phyloP scores from a whole-genome alignment of 1,139 yeast species.

The Suhomyces atakaporum region DNA sequence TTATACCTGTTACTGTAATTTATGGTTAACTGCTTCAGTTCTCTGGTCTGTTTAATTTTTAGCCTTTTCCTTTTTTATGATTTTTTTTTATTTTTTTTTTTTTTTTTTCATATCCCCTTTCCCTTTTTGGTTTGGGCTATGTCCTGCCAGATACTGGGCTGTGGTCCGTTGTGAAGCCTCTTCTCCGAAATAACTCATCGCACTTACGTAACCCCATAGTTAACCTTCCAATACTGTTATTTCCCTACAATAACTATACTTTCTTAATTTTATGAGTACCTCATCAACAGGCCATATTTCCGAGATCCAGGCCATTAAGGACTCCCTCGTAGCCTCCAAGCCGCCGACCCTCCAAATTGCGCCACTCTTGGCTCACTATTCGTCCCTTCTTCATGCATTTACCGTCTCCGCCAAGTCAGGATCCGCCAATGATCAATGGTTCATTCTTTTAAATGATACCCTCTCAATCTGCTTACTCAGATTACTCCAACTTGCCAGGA shows the following conservation, averaged over 20 bases:
- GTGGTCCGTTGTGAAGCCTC: neutral
- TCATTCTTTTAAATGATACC: slow-evolving; percentile 52
- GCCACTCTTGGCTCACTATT: slow-evolving; percentile 1
- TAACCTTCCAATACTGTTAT: neutral
- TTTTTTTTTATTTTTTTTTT: too few relatives aligned
- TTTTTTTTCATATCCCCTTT: too few relatives aligned
- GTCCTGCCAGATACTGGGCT: neutral
- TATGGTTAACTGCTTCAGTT: too few relatives aligned
- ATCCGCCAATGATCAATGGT: slow-evolving; percentile 14
- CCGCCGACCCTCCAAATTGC: slow-evolving; percentile 1
- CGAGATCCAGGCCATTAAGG: too few relatives aligned
- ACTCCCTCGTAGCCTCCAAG: slow-evolving; percentile 7
- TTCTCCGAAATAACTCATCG: neutral
- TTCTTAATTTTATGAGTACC: too few relatives aligned
- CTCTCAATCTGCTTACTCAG: slow-evolving; percentile 66
- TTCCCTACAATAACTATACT: too few relatives aligned
- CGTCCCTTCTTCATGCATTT: slow-evolving; percentile 3
- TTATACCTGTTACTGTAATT: too few relatives aligned
- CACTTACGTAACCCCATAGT: slow-evolving; percentile 8
- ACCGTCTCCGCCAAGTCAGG: slow-evolving; percentile 9
- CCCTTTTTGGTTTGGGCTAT: too few relatives aligned
- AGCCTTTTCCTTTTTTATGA: too few relatives aligned
- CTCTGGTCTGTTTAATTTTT: too few relatives aligned
- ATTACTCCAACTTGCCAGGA: slow-evolving; percentile 34
- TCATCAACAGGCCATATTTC: too few relatives aligned